A percentile compares a stretch with the other conserved stretches of the same genome.
phyloP scores from a whole-genome alignment of 768 basidiomycete genomes.

The Podaxis pistillaris region DNA sequence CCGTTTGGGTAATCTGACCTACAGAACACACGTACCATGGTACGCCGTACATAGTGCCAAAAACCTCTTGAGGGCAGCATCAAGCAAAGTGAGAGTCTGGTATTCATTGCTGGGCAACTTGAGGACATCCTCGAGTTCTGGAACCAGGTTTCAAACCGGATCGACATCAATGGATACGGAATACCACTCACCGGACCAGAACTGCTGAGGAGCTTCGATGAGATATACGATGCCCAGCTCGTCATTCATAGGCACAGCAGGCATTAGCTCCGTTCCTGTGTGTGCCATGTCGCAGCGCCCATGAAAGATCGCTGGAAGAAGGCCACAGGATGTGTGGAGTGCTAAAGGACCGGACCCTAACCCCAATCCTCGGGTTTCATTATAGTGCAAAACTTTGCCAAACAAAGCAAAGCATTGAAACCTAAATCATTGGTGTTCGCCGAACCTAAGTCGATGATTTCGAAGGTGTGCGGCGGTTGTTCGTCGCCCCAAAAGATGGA shows the following conservation, averaged over 20 bases:
- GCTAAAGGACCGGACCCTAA: not conserved
- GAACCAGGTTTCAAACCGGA: constrained; percentile 7
- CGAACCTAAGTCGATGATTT: too few relatives aligned
- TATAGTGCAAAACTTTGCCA: not conserved
- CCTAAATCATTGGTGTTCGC: too few relatives aligned
- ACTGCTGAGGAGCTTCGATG: constrained; percentile 81
- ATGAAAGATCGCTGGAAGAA: constrained; percentile 16
- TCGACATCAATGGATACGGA: not conserved
- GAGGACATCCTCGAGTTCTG: constrained; percentile 88
- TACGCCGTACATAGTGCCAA: constrained; percentile 79
- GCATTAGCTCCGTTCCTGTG: constrained; percentile 22
- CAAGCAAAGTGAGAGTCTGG: constrained; percentile 70
- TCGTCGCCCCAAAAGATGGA: too few relatives aligned
- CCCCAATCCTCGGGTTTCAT: not conserved
- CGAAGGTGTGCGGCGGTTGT: too few relatives aligned
- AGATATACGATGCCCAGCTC: constrained; percentile 80
- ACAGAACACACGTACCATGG: constrained; percentile 60
- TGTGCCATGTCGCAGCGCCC: constrained; percentile 28
- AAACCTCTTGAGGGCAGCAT: constrained; percentile 75
- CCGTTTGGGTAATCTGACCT: not conserved
- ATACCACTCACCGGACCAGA: constrained; percentile 75
- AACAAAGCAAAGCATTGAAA: not conserved
- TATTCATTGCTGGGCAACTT: constrained; percentile 59
- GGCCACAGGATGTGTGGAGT: not conserved
- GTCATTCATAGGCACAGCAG: constrained; percentile 52